Evolutionary conservation across 805 yeast species (phyloP).

Genomic region (Pichia gijzeniarum): DNA sequence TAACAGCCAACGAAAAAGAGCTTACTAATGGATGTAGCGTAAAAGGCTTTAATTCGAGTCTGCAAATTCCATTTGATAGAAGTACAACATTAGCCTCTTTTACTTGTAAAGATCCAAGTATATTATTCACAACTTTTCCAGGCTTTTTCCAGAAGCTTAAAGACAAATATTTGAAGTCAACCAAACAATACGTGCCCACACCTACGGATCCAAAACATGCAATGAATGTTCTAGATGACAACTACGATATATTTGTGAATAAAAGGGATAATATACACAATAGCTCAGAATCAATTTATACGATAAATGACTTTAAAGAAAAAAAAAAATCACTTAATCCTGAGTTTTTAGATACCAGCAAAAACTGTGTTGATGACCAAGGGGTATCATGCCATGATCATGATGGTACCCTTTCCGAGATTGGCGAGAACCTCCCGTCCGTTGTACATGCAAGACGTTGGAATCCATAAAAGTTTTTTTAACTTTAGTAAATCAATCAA

Average conservation of each 20-base stretch:
- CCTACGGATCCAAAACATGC: conserved; percentile 7
- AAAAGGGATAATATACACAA: background rate
- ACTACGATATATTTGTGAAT: background rate
- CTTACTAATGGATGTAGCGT: background rate
- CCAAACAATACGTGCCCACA: conserved; percentile 5
- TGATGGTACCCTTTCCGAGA: conserved; percentile 4
- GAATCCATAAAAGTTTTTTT: background rate
- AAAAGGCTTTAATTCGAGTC: background rate
- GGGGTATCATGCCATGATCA: too few relatives aligned
- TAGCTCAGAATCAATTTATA: background rate
- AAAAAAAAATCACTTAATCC: background rate
- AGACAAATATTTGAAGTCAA: conserved; percentile 6
- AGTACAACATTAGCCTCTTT: background rate
- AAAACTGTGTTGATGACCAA: too few relatives aligned
- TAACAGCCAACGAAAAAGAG: background rate
- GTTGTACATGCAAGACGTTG: conserved; percentile 3
- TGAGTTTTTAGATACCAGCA: background rate
- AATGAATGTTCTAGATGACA: background rate
- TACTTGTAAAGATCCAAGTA: background rate
- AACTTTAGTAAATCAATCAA: background rate
- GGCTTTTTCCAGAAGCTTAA: conserved; percentile 7
- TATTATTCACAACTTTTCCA: background rate
- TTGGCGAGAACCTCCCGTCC: conserved; percentile 7
- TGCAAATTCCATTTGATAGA: conserved; percentile 17
- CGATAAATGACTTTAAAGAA: background rate